Conservation (phyloP, 2,329 filamentous ascomycete species). For the Fonsecaea erecta region DNA sequence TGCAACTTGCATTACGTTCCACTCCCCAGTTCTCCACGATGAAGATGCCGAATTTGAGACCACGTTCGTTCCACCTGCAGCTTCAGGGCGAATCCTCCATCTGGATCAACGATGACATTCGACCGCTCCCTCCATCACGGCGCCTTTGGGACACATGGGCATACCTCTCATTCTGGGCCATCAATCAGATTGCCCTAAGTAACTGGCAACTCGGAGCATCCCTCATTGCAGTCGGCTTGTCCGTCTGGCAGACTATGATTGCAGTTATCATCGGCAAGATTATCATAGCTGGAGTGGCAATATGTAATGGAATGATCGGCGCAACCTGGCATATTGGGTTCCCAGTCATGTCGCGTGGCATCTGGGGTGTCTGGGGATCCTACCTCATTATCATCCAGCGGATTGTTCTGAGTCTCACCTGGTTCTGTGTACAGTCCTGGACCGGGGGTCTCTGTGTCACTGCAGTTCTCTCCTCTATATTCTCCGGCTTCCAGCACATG, state of each 20-base stretch:
- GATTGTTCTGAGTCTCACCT: constrained; percentile 46
- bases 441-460: constrained; percentile 45
- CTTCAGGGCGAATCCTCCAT: constrained; percentile 36
- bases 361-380: constrained; percentile 51
- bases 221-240: constrained; percentile 46
- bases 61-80: constrained; percentile 16
- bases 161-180: constrained; percentile 48
- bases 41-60: constrained; percentile 16
- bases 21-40: background rate
- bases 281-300: constrained; percentile 44
- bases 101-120: constrained; percentile 50
- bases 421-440: constrained; percentile 45
- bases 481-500: constrained; percentile 44
- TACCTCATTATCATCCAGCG: constrained; percentile 49
- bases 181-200: constrained; percentile 44
- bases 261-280: constrained; percentile 48
- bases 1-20: background rate
- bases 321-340: constrained; percentile 52
- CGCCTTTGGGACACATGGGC: constrained; percentile 46
- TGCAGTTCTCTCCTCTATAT: constrained; percentile 42
- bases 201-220: constrained; percentile 47
- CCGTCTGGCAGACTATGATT: constrained; percentile 49
- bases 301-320: constrained; percentile 45
- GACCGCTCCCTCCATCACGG: constrained; percentile 47
- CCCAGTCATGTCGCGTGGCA: constrained; percentile 47